Conservation (phyloP, 805 yeast species). For the Sugiyamaella boreocaroliniensis region DNA sequence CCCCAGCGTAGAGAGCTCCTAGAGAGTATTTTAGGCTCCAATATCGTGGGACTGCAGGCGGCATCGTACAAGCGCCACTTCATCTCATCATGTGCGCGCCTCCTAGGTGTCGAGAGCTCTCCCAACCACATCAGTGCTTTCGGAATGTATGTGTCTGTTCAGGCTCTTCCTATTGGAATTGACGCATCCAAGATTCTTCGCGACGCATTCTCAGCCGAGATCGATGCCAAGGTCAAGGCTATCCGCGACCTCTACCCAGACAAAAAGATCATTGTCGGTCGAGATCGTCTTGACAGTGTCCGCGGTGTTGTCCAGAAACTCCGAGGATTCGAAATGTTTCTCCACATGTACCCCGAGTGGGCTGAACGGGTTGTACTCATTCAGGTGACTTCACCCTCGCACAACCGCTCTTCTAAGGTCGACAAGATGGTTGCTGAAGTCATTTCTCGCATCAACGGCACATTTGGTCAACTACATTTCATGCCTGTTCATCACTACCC, state of each 20-base stretch:
- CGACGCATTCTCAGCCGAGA: slow-evolving; percentile 31
- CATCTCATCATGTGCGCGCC: slow-evolving; percentile 79
- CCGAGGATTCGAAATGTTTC: slow-evolving; percentile 81
- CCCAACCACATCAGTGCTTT: slow-evolving; percentile 52
- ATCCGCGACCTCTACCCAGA: slow-evolving; percentile 43
- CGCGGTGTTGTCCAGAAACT: slow-evolving; percentile 91
- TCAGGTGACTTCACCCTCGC: slow-evolving; percentile 84
- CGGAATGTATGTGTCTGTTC: slow-evolving; percentile 70
- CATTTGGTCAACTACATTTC: slow-evolving; percentile 72
- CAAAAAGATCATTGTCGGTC: slow-evolving; percentile 75
- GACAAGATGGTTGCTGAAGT: slow-evolving; percentile 81
- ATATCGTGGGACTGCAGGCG: slow-evolving; percentile 79
- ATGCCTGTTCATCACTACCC: slow-evolving; percentile 92
- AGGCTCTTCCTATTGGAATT: slow-evolving; percentile 82
- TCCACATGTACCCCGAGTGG: slow-evolving; percentile 92
- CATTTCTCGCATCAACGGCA: slow-evolving; percentile 74
- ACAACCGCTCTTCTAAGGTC: slow-evolving; percentile 49
- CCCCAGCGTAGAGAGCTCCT: slow-evolving; percentile 75
- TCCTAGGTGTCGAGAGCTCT: slow-evolving; percentile 65
- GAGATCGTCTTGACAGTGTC: slow-evolving; percentile 87
- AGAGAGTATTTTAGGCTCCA: slow-evolving; percentile 89
- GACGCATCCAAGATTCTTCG: slow-evolving; percentile 62
- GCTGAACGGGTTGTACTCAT: slow-evolving; percentile 76
- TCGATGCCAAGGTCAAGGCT: slow-evolving; percentile 42
- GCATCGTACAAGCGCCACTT: slow-evolving; percentile 85